phyloP scores from a whole-genome alignment of 2,329 filamentous ascomycete species.

The Penicillium sp. region DNA sequence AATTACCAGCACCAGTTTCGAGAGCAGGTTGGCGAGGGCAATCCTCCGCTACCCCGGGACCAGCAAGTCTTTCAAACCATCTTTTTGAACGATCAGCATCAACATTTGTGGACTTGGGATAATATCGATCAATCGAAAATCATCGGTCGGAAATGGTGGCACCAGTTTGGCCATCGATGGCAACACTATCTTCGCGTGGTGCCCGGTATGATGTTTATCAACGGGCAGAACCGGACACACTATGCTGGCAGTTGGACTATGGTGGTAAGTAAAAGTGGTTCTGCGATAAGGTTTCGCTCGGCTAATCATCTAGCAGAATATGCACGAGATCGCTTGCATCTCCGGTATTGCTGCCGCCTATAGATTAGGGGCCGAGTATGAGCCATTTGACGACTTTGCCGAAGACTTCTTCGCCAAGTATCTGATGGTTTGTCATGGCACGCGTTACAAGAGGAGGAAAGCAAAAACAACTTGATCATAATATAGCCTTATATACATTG shows the following conservation, averaged over 20 bases:
- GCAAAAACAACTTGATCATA: slow-evolving; percentile 8
- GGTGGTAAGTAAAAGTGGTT: slow-evolving; percentile 49
- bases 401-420: slow-evolving; percentile 32
- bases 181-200: slow-evolving; percentile 59
- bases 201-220: slow-evolving; percentile 66
- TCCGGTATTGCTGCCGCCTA: slow-evolving; percentile 66
- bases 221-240: slow-evolving; percentile 57
- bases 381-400: slow-evolving; percentile 32
- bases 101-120: slow-evolving; percentile 54
- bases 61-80: slow-evolving; percentile 65
- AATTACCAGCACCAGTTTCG: slow-evolving; percentile 71
- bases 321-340: slow-evolving; percentile 65
- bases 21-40: slow-evolving; percentile 25
- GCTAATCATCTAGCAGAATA: slow-evolving; percentile 28
- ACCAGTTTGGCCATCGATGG: slow-evolving; percentile 56
- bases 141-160: slow-evolving; percentile 57
- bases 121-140: slow-evolving; percentile 53
- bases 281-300: too few species aligned
- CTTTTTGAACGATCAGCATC: slow-evolving; percentile 53
- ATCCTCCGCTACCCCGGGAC: slow-evolving; percentile 41
- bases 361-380: slow-evolving; percentile 59
- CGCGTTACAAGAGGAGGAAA: slow-evolving; percentile 21
- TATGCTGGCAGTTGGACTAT: slow-evolving; percentile 65
- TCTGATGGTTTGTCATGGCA: slow-evolving; percentile 29
- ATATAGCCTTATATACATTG: background rate